Evolutionary conservation across 176 grass and related monocot species (phyloP), one percentile per base, ranked within the genome.

Genomic region (Aegilops umbellulata): DNA sequence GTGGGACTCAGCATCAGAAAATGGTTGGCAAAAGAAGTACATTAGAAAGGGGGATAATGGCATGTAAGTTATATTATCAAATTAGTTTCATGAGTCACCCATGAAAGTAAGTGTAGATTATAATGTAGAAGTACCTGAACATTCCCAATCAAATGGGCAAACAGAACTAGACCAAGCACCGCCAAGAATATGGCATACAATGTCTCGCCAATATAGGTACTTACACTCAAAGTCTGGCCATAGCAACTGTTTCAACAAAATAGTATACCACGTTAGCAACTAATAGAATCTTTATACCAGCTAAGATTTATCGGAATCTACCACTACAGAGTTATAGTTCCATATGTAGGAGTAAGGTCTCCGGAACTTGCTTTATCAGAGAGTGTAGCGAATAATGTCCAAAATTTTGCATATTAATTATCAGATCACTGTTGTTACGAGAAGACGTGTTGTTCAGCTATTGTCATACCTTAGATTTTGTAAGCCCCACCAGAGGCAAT

Each of bases 401-500:
- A 38, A 38, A 38, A 2, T 38, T 38, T 38, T 8, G 35, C 35
- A 26, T 53, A 69, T 60, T 41, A 86, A 78, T 10, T n/a, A 84
- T 73, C 60, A 67, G 27, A 80, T 23, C 26, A 80, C 10, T 42
- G 47, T 17, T 36, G 6, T 19, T 76, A 68, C 10, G 10, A 19
- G 20, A 31, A 88, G 10, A 68, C 44, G 11, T 83, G 19, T 41
- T 76, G 41, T 76, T 49, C 35, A 80, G 81, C 4, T 82, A 75
- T 78, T 63, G 42, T 83, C 67, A 82, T 94, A 99, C 97, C 97
- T 99, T 78, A 99, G 90, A 91, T 94, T 99, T 82, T 99, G 97
- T 70, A 99, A 95, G 69, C 97, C 97, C 97, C 97, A 99, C 97
- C 97, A 99, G 67, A 99, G 92, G 46, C 91, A 99, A 94, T 93